Percentiles rank a stretch among this genome's conserved stretches.
phyloP scores from a whole-genome alignment of 768 basidiomycete species.

The Termitomyces sp. region DNA sequence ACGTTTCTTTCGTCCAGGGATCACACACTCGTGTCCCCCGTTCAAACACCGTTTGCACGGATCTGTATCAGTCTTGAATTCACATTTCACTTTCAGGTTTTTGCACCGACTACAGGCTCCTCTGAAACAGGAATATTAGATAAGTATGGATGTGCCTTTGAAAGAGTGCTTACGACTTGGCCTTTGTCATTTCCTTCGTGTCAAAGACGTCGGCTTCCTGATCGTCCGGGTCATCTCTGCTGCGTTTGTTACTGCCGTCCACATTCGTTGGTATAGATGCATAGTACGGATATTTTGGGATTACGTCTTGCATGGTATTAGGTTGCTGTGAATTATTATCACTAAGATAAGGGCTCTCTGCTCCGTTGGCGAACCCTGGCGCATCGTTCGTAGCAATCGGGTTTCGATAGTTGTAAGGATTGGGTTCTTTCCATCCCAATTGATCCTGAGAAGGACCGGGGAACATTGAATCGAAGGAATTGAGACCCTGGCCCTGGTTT shows the following conservation, averaged over 20 bases:
- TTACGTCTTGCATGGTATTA: constrained; percentile 20
- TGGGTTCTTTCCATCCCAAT: constrained; percentile 9
- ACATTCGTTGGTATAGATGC: constrained; percentile 7
- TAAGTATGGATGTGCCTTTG: not conserved
- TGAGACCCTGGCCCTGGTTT: constrained; percentile 5
- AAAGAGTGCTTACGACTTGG: constrained; percentile 35
- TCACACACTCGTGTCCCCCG: constrained; percentile 68
- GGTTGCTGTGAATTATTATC: constrained; percentile 16
- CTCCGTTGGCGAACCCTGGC: constrained; percentile 9
- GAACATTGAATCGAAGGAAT: constrained; percentile 9
- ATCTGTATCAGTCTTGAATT: constrained; percentile 67
- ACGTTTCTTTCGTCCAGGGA: constrained; percentile 82
- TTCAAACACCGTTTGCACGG: constrained; percentile 71
- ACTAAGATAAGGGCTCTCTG: constrained; percentile 3
- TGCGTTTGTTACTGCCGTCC: constrained; percentile 30
- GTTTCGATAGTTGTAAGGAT: constrained; percentile 7
- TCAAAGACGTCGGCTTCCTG: constrained; percentile 27
- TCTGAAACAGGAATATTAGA: constrained; percentile 7
- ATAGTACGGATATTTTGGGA: constrained; percentile 19
- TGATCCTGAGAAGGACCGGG: constrained; percentile 8
- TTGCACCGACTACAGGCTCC: constrained; percentile 77
- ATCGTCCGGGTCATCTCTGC: constrained; percentile 28
- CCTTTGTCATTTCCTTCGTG: constrained; percentile 32
- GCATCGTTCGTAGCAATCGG: constrained; percentile 3
- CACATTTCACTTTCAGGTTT: constrained; percentile 64